A percentile compares a stretch with the other conserved stretches of the same genome.
phyloP scores from a whole-genome alignment of 495 filamentous ascomycete species.

The Aspergillus panamensis region DNA sequence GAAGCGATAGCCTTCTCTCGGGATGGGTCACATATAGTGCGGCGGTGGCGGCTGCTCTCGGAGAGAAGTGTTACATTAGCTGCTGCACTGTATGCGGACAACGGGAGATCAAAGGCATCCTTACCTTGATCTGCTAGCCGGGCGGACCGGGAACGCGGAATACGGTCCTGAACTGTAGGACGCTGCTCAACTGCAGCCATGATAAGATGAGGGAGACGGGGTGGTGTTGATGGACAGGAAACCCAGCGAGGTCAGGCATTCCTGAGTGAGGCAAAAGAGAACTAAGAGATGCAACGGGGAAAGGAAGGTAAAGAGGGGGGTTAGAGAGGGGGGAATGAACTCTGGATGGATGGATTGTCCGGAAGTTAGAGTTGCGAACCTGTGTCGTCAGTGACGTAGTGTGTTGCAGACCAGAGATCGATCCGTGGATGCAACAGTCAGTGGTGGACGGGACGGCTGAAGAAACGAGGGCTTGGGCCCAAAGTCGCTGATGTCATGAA shows the following conservation, averaged over 20 bases:
- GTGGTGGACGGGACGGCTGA: constrained; percentile 4
- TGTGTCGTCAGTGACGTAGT: constrained; percentile 25
- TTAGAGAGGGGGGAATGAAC: background rate
- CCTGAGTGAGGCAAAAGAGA: constrained; percentile 9
- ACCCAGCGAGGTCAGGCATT: constrained; percentile 18
- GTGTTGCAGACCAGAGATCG: constrained; percentile 23
- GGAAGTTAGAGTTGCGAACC: constrained; percentile 29
- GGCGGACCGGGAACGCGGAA: constrained; percentile 28
- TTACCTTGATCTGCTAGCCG: constrained; percentile 45
- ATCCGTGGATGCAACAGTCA: constrained; percentile 15
- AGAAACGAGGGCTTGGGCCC: background rate
- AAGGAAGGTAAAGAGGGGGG: constrained; percentile 10
- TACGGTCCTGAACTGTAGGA: constrained; percentile 14
- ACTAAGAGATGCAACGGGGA: constrained; percentile 3
- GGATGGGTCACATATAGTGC: constrained; percentile 50
- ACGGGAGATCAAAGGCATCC: constrained; percentile 11
- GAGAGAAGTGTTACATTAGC: constrained; percentile 2
- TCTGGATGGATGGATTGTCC: constrained; percentile 25
- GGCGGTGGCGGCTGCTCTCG: constrained; percentile 47
- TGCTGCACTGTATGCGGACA: background rate
- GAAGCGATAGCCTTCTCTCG: constrained; percentile 37
- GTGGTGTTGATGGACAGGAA: constrained; percentile 8
- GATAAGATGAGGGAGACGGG: constrained; percentile 17
- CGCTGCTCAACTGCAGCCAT: constrained; percentile 34
- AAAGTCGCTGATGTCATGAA: constrained; percentile 25